Base-by-base conservation (phyloP, 768 basidiomycete genomes). In the Chalciporus piperatus region DNA sequence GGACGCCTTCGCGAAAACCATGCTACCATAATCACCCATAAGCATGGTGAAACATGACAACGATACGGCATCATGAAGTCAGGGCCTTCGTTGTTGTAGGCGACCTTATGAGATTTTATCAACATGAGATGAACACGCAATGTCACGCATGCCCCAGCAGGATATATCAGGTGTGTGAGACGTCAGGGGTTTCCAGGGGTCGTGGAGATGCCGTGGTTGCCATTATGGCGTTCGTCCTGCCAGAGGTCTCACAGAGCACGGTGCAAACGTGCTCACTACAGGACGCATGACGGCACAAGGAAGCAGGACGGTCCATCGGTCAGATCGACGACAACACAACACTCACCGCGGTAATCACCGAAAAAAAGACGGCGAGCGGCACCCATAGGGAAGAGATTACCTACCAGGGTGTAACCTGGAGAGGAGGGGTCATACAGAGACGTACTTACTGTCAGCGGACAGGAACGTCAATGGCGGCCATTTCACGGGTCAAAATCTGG, bases 301-400 rank as follows among this genome's bases (percentile, higher is more conserved):
- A 40, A 32, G 39, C 27, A 23, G n/a, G n/a, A 41, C 16, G 20
- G 28, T 22, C 41, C 45, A 45, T 41, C 22, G 22, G 37, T 28
- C 33, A 57, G 41, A 54, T 54, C 38, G 60, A 47, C 39, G 28
- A 19, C 48, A 40, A n/a, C 25, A 35, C 9, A 20, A 25, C 35
- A 25, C 25, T 35, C 32, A 41, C 25, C 16, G 5, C 50, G 57
- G 62, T 30, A 50, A 65, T 52, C 60, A 45, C 57, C 54, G 54
- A 16, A 28, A 16, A 37, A 16, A 37, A 16, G n/a, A n/a, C 6
- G 14, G 8, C n/a, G n/a, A 37, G 6, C n/a, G 35, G 8, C 30
- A 32, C 11, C 30, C 30, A 12, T 32, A 32, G 30, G 30, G 30
- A 32, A 37, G 35, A 37, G n/a, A 37, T 32, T 32, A 10, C 35